Evolutionary conservation across 2,329 filamentous ascomycete species (phyloP).

Genomic region (Hortaea sp.): DNA sequence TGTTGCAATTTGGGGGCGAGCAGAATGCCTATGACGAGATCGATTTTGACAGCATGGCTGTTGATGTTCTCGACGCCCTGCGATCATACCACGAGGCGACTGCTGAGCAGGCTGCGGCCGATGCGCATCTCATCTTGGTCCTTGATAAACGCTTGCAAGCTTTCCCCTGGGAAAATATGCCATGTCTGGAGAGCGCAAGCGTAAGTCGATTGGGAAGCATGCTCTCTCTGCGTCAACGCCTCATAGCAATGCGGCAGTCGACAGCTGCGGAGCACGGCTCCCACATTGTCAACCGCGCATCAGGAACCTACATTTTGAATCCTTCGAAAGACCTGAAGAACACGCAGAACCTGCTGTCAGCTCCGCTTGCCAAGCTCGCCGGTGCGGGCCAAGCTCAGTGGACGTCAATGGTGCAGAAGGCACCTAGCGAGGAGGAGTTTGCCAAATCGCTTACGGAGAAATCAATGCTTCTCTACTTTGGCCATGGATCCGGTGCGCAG

Average conservation of each 20-base stretch:
- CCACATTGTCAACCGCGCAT: constrained; percentile 41
- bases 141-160: constrained; percentile 83
- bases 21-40: constrained; percentile 96
- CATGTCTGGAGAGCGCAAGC: constrained; percentile 67
- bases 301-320: constrained; percentile 76
- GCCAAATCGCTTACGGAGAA: constrained; percentile 53
- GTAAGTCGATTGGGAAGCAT: constrained; percentile 85
- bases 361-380: constrained; percentile 44
- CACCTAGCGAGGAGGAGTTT: constrained; percentile 71
- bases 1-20: constrained; percentile 93
- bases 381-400: constrained; percentile 37
- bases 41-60: constrained; percentile 83
- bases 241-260: constrained; percentile 42
- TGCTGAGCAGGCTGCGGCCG: constrained; percentile 22
- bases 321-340: constrained; percentile 72
- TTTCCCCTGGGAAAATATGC: constrained; percentile 93
- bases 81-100: constrained; percentile 59
- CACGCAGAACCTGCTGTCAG: constrained; percentile 67
- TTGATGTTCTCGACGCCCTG: constrained; percentile 79
- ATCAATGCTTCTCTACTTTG: constrained; percentile 83
- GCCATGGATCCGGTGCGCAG: constrained; percentile 88
- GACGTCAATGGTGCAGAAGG: constrained; percentile 57
- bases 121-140: constrained; percentile 71
- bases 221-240: constrained; percentile 65
- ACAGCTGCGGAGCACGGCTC: constrained; percentile 6